Conservation (phyloP, 1,284 basidiomycete species). For the Ustilago shanxiensis region DNA sequence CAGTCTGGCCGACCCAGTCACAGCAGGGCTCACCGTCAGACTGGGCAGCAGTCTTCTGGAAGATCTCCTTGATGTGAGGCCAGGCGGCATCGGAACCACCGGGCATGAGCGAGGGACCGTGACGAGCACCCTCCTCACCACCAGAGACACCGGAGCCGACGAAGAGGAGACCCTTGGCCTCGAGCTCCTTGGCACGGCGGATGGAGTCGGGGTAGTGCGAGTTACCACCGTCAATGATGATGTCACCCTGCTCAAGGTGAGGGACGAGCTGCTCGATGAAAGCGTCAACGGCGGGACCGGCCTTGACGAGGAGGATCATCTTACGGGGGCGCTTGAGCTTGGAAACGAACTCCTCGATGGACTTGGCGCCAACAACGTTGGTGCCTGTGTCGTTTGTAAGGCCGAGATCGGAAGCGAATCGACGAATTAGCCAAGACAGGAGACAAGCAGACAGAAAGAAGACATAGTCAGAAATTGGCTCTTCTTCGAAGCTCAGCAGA, state of each 20-base stretch:
- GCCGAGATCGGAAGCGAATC: background rate
- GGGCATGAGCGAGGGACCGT: constrained; percentile 99
- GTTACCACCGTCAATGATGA: constrained; percentile 99
- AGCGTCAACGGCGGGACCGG: constrained; percentile 76
- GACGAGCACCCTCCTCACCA: constrained; percentile 97
- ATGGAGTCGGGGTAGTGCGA: constrained; percentile 99
- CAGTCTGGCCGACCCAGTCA: constrained; percentile 98
- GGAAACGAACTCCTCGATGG: constrained; percentile 83
- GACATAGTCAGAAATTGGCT: constrained; percentile 14
- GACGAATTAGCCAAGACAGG: background rate
- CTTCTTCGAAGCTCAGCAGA: background rate
- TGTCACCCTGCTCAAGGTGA: constrained; percentile 79
- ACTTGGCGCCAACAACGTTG: constrained; percentile 93
- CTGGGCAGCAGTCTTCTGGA: constrained; percentile 97
- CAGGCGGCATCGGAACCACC: constrained; percentile 94
- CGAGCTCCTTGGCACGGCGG: constrained; percentile 91
- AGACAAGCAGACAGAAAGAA: background rate
- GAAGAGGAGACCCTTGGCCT: constrained; percentile 92
- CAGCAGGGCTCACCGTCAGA: constrained; percentile 97
- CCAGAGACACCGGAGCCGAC: constrained; percentile 99
- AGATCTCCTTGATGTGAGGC: constrained; percentile 97
- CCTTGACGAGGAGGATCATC: constrained; percentile 93
- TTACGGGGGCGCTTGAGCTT: constrained; percentile 77
- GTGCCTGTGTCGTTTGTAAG: constrained; percentile 75
- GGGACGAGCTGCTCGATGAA: constrained; percentile 75